Evolutionary conservation across 1,284 basidiomycete genomes (phyloP).

Genomic region (Melampsora abietis-canadensis): DNA sequence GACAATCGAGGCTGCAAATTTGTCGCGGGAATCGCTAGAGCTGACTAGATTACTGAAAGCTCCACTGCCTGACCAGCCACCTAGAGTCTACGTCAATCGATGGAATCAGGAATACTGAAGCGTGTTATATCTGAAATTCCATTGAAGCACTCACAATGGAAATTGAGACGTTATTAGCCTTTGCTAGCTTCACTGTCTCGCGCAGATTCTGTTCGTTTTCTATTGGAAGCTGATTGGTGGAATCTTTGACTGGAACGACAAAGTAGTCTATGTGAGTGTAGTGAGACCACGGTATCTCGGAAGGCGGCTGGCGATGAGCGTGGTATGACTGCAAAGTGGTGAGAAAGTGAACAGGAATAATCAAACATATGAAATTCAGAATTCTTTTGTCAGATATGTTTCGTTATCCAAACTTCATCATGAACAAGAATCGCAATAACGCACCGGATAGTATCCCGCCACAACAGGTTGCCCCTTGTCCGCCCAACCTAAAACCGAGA

Average conservation of each 20-base stretch:
- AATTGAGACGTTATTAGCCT: constrained; percentile 38
- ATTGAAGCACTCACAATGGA: constrained; percentile 23
- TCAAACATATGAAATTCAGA: not conserved
- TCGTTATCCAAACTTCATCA: not conserved
- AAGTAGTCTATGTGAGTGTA: constrained; percentile 42
- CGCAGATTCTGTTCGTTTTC: constrained; percentile 25
- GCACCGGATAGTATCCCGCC: constrained; percentile 33
- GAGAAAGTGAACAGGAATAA: not conserved
- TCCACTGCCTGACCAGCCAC: constrained; percentile 40
- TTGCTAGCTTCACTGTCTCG: constrained; percentile 30
- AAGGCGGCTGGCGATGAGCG: constrained; percentile 30
- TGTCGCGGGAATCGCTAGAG: constrained; percentile 7
- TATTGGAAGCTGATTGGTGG: constrained; percentile 15
- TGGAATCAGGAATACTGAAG: not conserved
- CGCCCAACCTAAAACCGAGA: constrained; percentile 12
- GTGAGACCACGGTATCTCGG: constrained; percentile 36
- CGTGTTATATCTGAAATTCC: not conserved
- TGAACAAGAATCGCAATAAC: not conserved
- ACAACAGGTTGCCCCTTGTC: constrained; percentile 22
- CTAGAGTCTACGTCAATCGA: constrained; percentile 24
- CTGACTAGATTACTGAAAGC: constrained; percentile 27
- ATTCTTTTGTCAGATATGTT: not conserved
- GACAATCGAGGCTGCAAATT: constrained; percentile 20
- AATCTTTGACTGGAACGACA: constrained; percentile 16
- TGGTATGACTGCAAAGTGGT: constrained; percentile 17